Evolutionary conservation across 345 rosid species (phyloP).

Genomic region (Gossypium stocksii): DNA sequence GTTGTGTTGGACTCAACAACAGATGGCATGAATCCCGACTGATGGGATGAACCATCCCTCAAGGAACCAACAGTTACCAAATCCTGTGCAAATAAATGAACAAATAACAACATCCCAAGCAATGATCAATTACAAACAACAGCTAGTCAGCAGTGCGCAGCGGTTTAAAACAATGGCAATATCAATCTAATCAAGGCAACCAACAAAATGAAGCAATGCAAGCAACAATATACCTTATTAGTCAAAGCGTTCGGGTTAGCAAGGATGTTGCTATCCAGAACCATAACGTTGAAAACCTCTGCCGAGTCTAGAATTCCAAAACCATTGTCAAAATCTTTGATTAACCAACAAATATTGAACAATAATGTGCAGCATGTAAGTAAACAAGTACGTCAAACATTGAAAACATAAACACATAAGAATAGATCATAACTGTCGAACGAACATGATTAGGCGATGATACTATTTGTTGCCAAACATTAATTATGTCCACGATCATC

Average conservation of each 20-base stretch:
- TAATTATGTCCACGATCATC: neutral
- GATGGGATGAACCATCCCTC: slow-evolving; percentile 19
- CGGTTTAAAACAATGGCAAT: neutral
- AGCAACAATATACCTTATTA: slow-evolving; percentile 28
- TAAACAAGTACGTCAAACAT: neutral
- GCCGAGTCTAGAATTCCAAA: slow-evolving; percentile 20
- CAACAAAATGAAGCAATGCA: neutral
- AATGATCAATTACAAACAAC: neutral
- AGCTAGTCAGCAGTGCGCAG: neutral
- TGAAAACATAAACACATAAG: neutral
- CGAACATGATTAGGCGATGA: neutral
- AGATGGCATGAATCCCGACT: slow-evolving; percentile 11
- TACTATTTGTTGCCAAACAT: neutral
- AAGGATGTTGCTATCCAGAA: slow-evolving; percentile 12
- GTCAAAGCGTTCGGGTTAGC: slow-evolving; percentile 19
- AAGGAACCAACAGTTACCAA: slow-evolving; percentile 24
- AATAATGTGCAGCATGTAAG: neutral
- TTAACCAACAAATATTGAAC: neutral
- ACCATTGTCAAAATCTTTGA: neutral
- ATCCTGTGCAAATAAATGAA: slow-evolving; percentile 17
- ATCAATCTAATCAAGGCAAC: neutral
- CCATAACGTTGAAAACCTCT: slow-evolving; percentile 16
- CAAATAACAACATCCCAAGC: slow-evolving; percentile 19
- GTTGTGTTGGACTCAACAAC: slow-evolving; percentile 17
- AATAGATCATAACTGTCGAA: neutral